Conservation (phyloP, 208 protist species). For the Naegleria lovaniensis region DNA sequence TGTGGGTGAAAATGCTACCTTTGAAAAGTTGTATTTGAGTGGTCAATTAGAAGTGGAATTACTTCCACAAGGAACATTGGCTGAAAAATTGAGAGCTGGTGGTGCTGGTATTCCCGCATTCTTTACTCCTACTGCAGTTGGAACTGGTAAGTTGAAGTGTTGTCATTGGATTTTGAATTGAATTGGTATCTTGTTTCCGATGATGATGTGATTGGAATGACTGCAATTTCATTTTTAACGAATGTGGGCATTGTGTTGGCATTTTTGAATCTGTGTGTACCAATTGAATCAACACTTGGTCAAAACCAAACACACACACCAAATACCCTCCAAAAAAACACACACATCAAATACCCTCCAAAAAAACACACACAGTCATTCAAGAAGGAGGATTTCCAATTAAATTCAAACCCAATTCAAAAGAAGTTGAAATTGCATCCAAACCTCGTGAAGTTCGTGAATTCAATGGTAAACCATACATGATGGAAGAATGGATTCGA, state of each 20-base stretch:
- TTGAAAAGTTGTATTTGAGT: slow-evolving; percentile 83
- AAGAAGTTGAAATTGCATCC: slow-evolving; percentile 59
- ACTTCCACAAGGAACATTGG: slow-evolving; percentile 87
- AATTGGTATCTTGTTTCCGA: background rate
- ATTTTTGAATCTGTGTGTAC: background rate
- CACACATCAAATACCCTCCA: slow-evolving; percentile 27
- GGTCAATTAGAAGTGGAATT: slow-evolving; percentile 92
- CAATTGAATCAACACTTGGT: too few relatives aligned
- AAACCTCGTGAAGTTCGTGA: slow-evolving; percentile 69
- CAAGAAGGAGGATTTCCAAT: slow-evolving; percentile 79
- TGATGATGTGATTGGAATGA: too few relatives aligned
- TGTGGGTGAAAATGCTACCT: slow-evolving; percentile 85
- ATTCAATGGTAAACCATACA: slow-evolving; percentile 78
- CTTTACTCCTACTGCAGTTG: slow-evolving; percentile 88
- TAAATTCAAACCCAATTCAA: slow-evolving; percentile 70
- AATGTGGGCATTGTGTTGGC: background rate
- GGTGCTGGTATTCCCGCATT: slow-evolving; percentile 93
- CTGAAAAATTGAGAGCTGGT: slow-evolving; percentile 82
- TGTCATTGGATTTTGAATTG: background rate
- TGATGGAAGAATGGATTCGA: slow-evolving; percentile 78
- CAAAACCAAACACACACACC: too few relatives aligned
- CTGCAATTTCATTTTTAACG: too few relatives aligned
- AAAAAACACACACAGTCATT: too few relatives aligned
- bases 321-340: background rate
- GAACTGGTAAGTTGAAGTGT: too few relatives aligned